Conservation (phyloP, 208 protist species). For the Wallacemonas rigidus region DNA sequence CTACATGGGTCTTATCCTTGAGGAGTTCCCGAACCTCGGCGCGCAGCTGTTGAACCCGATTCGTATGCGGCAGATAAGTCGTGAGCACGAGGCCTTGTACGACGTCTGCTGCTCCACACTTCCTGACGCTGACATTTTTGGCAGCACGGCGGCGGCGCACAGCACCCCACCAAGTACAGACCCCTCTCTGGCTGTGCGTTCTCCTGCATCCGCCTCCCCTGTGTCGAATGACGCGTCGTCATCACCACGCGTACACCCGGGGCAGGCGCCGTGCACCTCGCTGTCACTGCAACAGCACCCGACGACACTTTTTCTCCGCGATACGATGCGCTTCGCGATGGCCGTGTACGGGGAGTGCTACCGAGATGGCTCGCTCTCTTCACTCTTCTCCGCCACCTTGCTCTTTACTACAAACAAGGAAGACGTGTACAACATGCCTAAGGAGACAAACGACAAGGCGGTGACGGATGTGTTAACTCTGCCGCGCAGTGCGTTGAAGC, state of each 20-base stretch:
- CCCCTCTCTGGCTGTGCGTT: no score
- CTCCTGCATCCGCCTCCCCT: no score
- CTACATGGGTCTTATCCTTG: slow-evolving; percentile 35
- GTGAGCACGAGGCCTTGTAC: slow-evolving; percentile 36
- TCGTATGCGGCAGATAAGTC: slow-evolving; percentile 27
- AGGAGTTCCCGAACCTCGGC: slow-evolving; percentile 36
- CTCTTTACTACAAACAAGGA: slow-evolving; percentile 41
- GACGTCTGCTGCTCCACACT: slow-evolving; percentile 24
- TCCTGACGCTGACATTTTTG: slow-evolving; percentile 24
- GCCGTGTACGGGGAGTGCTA: slow-evolving; percentile 68
- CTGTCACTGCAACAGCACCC: slow-evolving; percentile 21
- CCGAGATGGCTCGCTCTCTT: slow-evolving; percentile 44
- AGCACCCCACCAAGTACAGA: background rate
- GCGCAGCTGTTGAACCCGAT: slow-evolving; percentile 26
- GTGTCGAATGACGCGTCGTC: no score
- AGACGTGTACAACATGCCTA: slow-evolving; percentile 24
- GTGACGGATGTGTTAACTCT: slow-evolving; percentile 53
- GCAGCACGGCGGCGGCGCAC: background rate
- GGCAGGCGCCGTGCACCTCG: background rate
- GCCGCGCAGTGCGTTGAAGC: slow-evolving; percentile 36
- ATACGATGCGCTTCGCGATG: slow-evolving; percentile 58
- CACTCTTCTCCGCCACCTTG: slow-evolving; percentile 29
- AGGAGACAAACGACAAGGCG: slow-evolving; percentile 42
- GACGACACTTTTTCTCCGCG: slow-evolving; percentile 40
- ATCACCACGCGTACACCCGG: no score